Percentiles rank a stretch among this genome's conserved stretches.
Conservation (phyloP, 495 filamentous ascomycete species). For the Aspergillus nidulans region DNA sequence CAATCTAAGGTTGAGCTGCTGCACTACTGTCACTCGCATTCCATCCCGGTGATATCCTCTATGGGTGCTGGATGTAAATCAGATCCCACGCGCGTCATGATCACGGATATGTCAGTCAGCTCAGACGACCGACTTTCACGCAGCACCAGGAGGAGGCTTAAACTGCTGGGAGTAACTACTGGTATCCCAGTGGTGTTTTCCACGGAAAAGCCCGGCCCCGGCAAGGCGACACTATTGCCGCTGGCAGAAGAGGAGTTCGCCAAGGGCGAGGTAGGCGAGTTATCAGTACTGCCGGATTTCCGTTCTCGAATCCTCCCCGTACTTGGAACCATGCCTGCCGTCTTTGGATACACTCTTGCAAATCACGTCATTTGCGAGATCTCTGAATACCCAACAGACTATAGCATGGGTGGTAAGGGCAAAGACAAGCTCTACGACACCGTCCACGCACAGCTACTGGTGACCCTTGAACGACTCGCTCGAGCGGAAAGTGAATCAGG, state of each 20-base stretch:
- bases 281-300: constrained; percentile 88
- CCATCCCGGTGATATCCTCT: constrained; percentile 77
- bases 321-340: constrained; percentile 91
- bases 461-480: constrained; percentile 67
- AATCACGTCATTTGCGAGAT: constrained; percentile 88
- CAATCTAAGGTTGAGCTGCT: constrained; percentile 91
- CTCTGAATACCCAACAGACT: constrained; percentile 83
- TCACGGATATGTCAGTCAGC: constrained; percentile 86
- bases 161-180: constrained; percentile 69
- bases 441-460: constrained; percentile 67
- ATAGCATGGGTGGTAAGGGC: constrained; percentile 66
- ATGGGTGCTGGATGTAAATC: constrained; percentile 99
- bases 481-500: constrained; percentile 43
- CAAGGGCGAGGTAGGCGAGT: constrained; percentile 82
- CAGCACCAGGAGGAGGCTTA: constrained; percentile 72
- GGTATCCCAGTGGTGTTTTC: constrained; percentile 93
- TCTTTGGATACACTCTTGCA: constrained; percentile 86
- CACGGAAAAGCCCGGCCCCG: constrained; percentile 83
- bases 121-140: constrained; percentile 88
- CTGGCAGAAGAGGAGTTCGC: constrained; percentile 82
- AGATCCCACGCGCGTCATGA: constrained; percentile 85
- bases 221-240: constrained; percentile 84
- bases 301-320: constrained; percentile 90
- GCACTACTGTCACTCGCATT: constrained; percentile 75
- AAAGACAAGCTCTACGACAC: constrained; percentile 87